Percentiles rank a stretch among this genome's conserved stretches.
phyloP scores from a whole-genome alignment of 2,329 filamentous ascomycete genomes.

The Xenoacremonium recifei region DNA sequence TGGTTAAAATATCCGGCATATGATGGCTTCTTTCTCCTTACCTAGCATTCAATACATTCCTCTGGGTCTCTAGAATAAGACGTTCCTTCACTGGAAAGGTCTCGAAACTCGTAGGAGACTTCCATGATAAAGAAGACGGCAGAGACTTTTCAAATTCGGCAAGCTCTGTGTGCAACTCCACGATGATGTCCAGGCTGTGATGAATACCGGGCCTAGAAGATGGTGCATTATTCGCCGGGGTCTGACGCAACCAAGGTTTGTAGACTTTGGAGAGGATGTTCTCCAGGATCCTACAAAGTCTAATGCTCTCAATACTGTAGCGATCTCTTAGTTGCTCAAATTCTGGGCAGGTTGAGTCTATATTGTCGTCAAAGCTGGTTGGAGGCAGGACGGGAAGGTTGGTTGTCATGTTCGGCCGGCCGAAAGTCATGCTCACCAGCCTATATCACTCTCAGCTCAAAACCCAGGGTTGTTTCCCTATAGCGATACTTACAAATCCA shows the following conservation, averaged over 20 bases:
- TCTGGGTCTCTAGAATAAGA: constrained; percentile 2
- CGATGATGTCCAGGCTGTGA: constrained; percentile 3
- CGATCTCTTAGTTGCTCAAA: constrained; percentile 1
- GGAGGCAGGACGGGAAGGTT: constrained; percentile 9
- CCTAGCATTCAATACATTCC: constrained; percentile 6
- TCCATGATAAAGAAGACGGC: constrained; percentile 2
- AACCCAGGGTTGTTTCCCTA: too few species aligned
- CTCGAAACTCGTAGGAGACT: background rate
- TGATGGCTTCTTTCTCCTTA: background rate
- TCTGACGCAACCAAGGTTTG: constrained; percentile 1
- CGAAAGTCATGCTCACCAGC: constrained; percentile 27
- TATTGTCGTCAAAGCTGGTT: background rate
- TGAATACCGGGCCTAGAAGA: background rate
- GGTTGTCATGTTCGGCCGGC: constrained; percentile 21
- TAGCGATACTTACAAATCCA: constrained; percentile 21
- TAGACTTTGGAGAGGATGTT: constrained; percentile 5
- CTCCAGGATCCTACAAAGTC: constrained; percentile 1
- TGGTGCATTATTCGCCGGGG: background rate
- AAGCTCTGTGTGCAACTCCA: background rate
- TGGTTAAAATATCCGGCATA: background rate
- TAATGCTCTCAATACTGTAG: background rate
- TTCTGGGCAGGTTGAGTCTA: background rate
- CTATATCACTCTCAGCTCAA: too few species aligned
- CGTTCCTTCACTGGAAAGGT: background rate
- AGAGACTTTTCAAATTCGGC: constrained; percentile 1